Percentiles rank a stretch among this genome's conserved stretches.
Evolutionary conservation across 495 filamentous ascomycete species (phyloP).

Genomic region (Hypomontagnella submonticulosa): DNA sequence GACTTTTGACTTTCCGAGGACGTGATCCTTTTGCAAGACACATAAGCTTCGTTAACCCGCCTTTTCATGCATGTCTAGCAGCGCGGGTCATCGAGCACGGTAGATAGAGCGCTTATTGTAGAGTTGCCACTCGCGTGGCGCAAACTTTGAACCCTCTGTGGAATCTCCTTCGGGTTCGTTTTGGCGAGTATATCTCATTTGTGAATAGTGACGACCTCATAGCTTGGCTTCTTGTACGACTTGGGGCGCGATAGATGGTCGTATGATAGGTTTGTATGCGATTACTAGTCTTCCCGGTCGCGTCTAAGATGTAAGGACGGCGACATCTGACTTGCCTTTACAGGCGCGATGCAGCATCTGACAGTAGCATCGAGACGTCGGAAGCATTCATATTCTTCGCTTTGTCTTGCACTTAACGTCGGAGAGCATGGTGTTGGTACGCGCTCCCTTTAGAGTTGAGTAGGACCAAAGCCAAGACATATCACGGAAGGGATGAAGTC

Average conservation of each 20-base stretch:
- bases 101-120: no score
- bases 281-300: conserved; percentile 13
- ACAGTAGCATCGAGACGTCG: neutral
- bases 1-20: no score
- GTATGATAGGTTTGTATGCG: conserved; percentile 12
- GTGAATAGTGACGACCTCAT: neutral
- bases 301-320: conserved; percentile 6
- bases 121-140: no score
- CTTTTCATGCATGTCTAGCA: no score
- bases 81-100: no score
- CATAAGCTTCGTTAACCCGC: no score
- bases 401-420: neutral
- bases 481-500: conserved; percentile 19
- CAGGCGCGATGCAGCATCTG: neutral
- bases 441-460: neutral
- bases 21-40: no score
- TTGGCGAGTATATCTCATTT: neutral
- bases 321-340: neutral
- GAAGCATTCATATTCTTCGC: neutral
- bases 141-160: no score
- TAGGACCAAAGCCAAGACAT: neutral
- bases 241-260: conserved; percentile 1
- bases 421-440: neutral
- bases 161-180: no score
- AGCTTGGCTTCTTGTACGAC: conserved; percentile 11